A percentile compares a stretch with the other conserved stretches of the same genome.
Evolutionary conservation across 495 filamentous ascomycete species (phyloP).

Genomic region (Penicillium odoratum): DNA sequence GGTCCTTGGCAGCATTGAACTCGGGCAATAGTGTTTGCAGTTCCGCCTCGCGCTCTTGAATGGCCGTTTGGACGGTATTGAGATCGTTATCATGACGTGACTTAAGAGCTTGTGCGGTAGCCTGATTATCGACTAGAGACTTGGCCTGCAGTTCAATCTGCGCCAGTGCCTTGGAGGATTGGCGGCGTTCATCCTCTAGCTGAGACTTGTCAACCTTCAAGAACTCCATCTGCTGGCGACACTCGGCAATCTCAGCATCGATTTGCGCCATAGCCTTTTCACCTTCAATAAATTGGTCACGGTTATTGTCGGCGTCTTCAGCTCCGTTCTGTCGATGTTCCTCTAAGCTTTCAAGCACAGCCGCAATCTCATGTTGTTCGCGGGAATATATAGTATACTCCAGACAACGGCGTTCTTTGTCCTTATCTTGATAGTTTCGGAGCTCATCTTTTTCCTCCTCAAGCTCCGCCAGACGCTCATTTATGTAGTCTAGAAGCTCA

Average conservation of each 20-base stretch:
- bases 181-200: slow-evolving; percentile 85
- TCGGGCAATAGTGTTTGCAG: slow-evolving; percentile 69
- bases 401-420: slow-evolving; percentile 86
- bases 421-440: slow-evolving; percentile 88
- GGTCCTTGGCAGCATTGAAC: slow-evolving; percentile 68
- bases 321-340: slow-evolving; percentile 75
- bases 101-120: slow-evolving; percentile 69
- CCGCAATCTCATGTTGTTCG: slow-evolving; percentile 75
- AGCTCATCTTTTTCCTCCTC: slow-evolving; percentile 98
- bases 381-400: slow-evolving; percentile 93
- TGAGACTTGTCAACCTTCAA: slow-evolving; percentile 84
- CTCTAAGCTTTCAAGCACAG: slow-evolving; percentile 80
- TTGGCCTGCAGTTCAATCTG: slow-evolving; percentile 85
- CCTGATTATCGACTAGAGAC: slow-evolving; percentile 74
- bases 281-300: slow-evolving; percentile 72
- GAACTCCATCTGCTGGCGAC: slow-evolving; percentile 80
- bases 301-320: slow-evolving; percentile 79
- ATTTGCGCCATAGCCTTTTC: slow-evolving; percentile 78
- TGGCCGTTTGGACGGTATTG: slow-evolving; percentile 69
- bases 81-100: slow-evolving; percentile 71
- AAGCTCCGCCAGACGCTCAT: slow-evolving; percentile 81
- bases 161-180: slow-evolving; percentile 71
- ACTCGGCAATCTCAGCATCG: slow-evolving; percentile 72
- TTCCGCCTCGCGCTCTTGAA: slow-evolving; percentile 73
- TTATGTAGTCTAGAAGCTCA: slow-evolving; percentile 85